Percentiles rank a stretch among this genome's conserved stretches.
phyloP scores from a whole-genome alignment of 2,329 filamentous ascomycete genomes.

The Fusarium phyllophilum region DNA sequence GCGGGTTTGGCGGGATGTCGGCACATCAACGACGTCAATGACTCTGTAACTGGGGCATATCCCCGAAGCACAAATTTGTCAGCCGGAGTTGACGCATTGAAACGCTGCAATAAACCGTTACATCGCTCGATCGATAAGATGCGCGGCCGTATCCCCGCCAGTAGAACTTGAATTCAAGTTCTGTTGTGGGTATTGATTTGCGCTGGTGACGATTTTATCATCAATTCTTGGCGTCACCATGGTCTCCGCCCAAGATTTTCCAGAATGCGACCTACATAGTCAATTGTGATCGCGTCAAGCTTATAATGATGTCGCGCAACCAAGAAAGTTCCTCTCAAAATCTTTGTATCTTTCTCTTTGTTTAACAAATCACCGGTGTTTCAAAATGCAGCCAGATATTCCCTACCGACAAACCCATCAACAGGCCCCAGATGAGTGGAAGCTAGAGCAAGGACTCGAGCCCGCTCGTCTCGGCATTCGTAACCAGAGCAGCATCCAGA shows the following conservation, averaged over 20 bases:
- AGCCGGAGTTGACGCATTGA: not conserved
- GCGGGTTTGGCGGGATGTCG: not conserved
- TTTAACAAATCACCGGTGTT: accelerated
- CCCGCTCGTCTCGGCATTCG: constrained; percentile 45
- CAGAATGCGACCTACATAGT: not conserved
- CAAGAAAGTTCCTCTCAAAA: accelerated
- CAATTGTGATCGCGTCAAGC: not conserved
- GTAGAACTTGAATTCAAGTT: not conserved
- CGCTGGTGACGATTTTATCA: not conserved
- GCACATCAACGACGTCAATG: constrained; percentile 1
- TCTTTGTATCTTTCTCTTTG: too few relatives aligned
- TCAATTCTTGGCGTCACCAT: constrained; percentile 2
- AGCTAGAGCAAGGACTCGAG: constrained; percentile 61
- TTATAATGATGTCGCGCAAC: not conserved
- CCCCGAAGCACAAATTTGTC: not conserved
- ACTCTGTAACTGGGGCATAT: not conserved
- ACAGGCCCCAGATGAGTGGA: constrained; percentile 58
- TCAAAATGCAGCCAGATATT: not conserved
- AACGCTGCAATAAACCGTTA: not conserved
- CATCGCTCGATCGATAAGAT: not conserved
- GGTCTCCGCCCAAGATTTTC: not conserved
- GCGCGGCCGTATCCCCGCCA: not conserved
- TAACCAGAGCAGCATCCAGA: constrained; percentile 7
- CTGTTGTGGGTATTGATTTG: not conserved
- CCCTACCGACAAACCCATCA: not conserved